Conservation (phyloP, 352 stramenopile species). For the Stramenopiles sp. region DNA sequence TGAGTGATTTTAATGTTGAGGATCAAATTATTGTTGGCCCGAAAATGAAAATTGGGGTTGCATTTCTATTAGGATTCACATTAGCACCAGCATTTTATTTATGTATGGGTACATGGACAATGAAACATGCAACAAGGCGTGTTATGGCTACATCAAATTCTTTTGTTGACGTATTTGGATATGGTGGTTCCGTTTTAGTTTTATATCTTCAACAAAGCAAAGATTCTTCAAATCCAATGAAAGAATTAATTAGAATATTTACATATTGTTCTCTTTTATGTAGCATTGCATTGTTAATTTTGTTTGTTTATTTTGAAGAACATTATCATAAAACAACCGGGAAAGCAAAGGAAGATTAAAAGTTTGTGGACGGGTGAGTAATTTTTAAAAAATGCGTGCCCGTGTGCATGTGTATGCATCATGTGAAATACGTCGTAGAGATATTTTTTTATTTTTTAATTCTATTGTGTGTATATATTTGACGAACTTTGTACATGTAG, state of each 20-base stretch:
- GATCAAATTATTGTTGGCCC: neutral
- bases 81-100: constrained; percentile 8
- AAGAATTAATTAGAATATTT: neutral
- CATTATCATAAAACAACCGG: neutral
- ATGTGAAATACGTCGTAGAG: too few relatives aligned
- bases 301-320: constrained; percentile 7
- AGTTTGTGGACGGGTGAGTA: too few relatives aligned
- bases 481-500: too few relatives aligned
- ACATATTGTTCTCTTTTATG: neutral
- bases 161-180: constrained; percentile 5
- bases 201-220: constrained; percentile 4
- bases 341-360: constrained; percentile 6
- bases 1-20: neutral
- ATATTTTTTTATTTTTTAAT: too few relatives aligned
- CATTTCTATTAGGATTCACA: constrained; percentile 4
- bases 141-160: constrained; percentile 7
- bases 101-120: constrained; percentile 5
- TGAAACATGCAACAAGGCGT: neutral
- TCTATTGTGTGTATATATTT: too few relatives aligned
- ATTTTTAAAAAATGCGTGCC: too few relatives aligned
- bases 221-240: neutral
- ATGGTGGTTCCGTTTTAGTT: constrained; percentile 4
- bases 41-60: neutral
- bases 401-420: too few relatives aligned
- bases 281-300: neutral